A percentile compares a stretch with the other conserved stretches of the same genome.
These are phyloP conservation scores for Phytopythium mirpurense DNA, from an alignment of 352 stramenopile species.

Conservation along the genomic window DNA sequence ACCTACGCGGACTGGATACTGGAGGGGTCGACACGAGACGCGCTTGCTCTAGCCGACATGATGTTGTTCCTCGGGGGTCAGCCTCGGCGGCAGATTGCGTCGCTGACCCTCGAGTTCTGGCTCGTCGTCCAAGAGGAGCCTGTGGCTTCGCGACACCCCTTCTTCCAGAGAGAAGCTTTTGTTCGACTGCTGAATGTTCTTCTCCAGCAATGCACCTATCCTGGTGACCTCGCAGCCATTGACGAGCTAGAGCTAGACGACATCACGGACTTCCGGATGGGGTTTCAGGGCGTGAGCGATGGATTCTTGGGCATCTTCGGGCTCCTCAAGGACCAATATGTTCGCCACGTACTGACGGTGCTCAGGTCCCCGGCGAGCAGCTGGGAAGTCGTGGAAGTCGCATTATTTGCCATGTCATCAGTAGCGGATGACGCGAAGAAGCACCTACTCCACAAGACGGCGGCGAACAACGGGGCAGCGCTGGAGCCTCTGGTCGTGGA, in stretches of 20 bases:
- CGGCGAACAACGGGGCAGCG: constrained; percentile 6
- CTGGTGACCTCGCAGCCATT: constrained; percentile 31
- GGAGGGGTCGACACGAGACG: constrained; percentile 32
- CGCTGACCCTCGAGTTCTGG: constrained; percentile 73
- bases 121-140: constrained; percentile 61
- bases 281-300: constrained; percentile 53
- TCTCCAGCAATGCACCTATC: constrained; percentile 51
- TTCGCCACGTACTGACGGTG: constrained; percentile 31
- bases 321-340: constrained; percentile 43
- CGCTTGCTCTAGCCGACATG: constrained; percentile 34
- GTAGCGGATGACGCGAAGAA: constrained; percentile 61
- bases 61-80: constrained; percentile 57
- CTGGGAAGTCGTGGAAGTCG: constrained; percentile 56
- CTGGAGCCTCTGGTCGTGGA: constrained; percentile 44
- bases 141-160: constrained; percentile 42
- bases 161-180: constrained; percentile 57
- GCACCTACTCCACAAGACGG: constrained; percentile 16
- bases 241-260: constrained; percentile 67
- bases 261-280: constrained; percentile 46
- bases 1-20: constrained; percentile 71
- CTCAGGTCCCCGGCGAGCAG: constrained; percentile 18
- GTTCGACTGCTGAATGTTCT: constrained; percentile 51
- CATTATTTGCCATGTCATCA: constrained; percentile 47
- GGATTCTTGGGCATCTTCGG: constrained; percentile 50
- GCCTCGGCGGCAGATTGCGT: constrained; percentile 64